Evolutionary conservation across 1,284 basidiomycete species (phyloP).

Genomic region (Quambalaria eucalypti): DNA sequence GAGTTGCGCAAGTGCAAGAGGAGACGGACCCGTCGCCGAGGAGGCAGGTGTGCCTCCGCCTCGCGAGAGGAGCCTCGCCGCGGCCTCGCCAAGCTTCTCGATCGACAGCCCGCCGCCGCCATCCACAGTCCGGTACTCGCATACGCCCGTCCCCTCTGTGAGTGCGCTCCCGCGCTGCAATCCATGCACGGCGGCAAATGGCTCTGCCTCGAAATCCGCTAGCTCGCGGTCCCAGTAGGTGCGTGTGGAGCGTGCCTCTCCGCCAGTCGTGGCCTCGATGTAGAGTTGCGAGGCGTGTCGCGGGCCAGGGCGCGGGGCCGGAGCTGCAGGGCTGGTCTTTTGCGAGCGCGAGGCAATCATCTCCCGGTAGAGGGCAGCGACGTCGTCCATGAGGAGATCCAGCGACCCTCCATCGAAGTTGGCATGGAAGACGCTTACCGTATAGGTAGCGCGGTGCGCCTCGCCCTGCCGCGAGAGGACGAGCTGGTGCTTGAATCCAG

Average conservation of each 20-base stretch:
- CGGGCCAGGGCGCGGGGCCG: neutral
- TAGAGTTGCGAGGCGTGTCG: neutral
- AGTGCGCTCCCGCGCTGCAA: neutral
- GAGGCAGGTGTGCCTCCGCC: too few species aligned
- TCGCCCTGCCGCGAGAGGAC: too few species aligned
- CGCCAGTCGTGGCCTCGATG: neutral
- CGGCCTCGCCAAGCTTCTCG: neutral
- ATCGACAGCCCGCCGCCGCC: too few species aligned
- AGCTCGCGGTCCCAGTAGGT: slow-evolving; percentile 7
- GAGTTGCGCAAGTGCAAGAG: slow-evolving; percentile 1
- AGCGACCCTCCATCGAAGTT: slow-evolving; percentile 14
- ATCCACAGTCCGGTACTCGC: neutral
- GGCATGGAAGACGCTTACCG: slow-evolving; percentile 10
- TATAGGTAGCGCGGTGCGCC: too few species aligned
- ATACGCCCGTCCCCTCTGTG: neutral
- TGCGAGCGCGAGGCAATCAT: too few species aligned
- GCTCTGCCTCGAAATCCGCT: slow-evolving; percentile 2
- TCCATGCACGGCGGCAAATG: slow-evolving; percentile 8
- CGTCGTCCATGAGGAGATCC: slow-evolving; percentile 5
- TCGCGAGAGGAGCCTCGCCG: neutral
- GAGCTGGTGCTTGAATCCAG: slow-evolving; percentile 8
- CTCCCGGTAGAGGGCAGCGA: neutral
- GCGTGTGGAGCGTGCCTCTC: slow-evolving; percentile 6
- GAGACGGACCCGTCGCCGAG: too few species aligned
- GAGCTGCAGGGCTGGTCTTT: neutral